Conservation (phyloP, 352 stramenopile genomes). For the Pythium guiyangense region DNA sequence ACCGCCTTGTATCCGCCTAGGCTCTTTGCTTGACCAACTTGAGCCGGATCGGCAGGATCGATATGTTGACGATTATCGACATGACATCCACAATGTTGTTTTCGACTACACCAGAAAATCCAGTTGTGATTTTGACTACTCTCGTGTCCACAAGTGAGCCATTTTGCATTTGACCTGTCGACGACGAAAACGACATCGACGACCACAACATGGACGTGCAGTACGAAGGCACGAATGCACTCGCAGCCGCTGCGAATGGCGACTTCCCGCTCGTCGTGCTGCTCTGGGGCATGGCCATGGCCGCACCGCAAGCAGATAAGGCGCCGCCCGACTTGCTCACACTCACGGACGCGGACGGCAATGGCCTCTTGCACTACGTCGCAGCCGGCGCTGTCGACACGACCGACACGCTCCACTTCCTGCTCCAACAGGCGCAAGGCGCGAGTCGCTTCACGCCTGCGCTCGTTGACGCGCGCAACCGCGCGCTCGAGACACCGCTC, state of each 20-base stretch:
- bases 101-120: no score
- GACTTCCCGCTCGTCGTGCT: constrained; percentile 84
- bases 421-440: constrained; percentile 66
- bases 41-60: no score
- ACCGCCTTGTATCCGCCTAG: no score
- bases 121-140: no score
- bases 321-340: constrained; percentile 44
- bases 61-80: no score
- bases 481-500: constrained; percentile 60
- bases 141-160: no score
- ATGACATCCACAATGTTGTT: no score
- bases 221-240: constrained; percentile 73
- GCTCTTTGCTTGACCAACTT: no score
- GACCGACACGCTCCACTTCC: constrained; percentile 72
- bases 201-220: constrained; percentile 48
- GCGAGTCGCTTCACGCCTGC: constrained; percentile 14
- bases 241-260: constrained; percentile 68
- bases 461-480: constrained; percentile 55
- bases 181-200: no score
- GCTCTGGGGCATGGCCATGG: constrained; percentile 82
- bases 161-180: no score
- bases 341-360: constrained; percentile 38
- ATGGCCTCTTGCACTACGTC: constrained; percentile 61
- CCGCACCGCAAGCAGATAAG: constrained; percentile 49
- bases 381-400: constrained; percentile 38